Evolutionary conservation across 495 filamentous ascomycete species (phyloP), one percentile per base, ranked within the genome.

Genomic region (Annulohypoxylon stygium): DNA sequence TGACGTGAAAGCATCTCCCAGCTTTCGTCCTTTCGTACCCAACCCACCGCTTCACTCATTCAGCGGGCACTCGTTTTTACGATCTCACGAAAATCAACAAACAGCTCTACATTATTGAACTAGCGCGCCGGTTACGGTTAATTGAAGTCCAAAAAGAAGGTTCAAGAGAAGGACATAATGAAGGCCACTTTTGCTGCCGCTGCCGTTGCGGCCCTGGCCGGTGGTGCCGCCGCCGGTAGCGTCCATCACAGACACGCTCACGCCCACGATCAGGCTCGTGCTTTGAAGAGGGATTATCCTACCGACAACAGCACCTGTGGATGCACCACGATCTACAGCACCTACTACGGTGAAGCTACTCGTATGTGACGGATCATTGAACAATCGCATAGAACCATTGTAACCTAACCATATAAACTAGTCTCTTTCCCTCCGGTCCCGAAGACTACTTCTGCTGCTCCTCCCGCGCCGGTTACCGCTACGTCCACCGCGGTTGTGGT

Each of bases 41-140:
- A 76, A 83, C 90, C 87, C 80, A 94, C 93, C 92, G 93, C 93
- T 95, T 95, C 93, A 95, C 91, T 97, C 93, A 78, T 97, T 97
- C 86, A 95, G 93, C 93, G 93, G 93, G 91, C 92, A 91, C 85
- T 95, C 93, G 83, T 93, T 94, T 83, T 76, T 70, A 75, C 72
- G 72, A 75, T 39, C 79, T 81, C 74, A 74, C 75, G 69, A 77
- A 76, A 79, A 69, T 70, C 74, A 79, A 78, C 78, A 87, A 75
- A 70, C 54, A 33, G 59, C 67, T 69, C 68, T 76, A 71, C 71
- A 75, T 43, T 65, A 25, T 74, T 59, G 23, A 74, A 74, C 63
- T 64, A 51, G 64, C 60, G 64, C 64, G 61, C 41, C 54, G 65
- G 51, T 53, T n/a, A 47, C 47, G 54, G 37, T 65, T 43, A 54